Evolutionary conservation across 2,329 filamentous ascomycete species (phyloP), one percentile per base, ranked within the genome.

Genomic region (Ilyonectria mors-panacis): DNA sequence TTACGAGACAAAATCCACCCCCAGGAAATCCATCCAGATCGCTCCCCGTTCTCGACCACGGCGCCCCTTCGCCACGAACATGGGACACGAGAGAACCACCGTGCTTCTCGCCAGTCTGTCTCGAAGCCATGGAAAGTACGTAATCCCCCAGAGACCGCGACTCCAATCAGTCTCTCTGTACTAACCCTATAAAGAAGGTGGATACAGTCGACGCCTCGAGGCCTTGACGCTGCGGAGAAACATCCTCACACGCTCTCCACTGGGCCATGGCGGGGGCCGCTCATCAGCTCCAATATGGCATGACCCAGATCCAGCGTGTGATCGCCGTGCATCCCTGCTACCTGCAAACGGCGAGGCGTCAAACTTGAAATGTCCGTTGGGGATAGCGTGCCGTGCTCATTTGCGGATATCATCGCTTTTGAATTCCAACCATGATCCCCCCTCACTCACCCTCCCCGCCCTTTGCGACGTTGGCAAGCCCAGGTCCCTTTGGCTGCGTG

Each of bases 1-100:
- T 66, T 66, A 66, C 63, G 63, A 61, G 63, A 66, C 51, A 57
- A 45, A 66, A 66, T 66, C 63, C 63, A 66, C 58, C 63, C 63
- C 63, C 58, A 66, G 63, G 51, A 56, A 61, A 61, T 53, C 33
- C 44, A 39, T 26, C 53, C 53, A 55, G 53, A 55, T 55, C 53
- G 35, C 21, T 56, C 28, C 44, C 50, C 51, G 33, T 21, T 48
- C 51, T 39, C 21, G 47, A 15, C 33, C 50, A 44, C 45, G 15
- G 15, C 23, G 48, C 51, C 48, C 30, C 4, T 53, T 21, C n/a
- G 28, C 21, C 48, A 21, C 9, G 6, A 28, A n/a, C 48, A 51
- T 33, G 28, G 48, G 48, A 60, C 57, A 19, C 57, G 57, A 60
- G 48, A 15, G 30, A 53, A 35, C 28, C 48, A 51, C 47, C 47